Evolutionary conservation across 2,329 filamentous ascomycete species (phyloP), one percentile per base, ranked within the genome.

Genomic region (Arthrobotrys sinensis): DNA sequence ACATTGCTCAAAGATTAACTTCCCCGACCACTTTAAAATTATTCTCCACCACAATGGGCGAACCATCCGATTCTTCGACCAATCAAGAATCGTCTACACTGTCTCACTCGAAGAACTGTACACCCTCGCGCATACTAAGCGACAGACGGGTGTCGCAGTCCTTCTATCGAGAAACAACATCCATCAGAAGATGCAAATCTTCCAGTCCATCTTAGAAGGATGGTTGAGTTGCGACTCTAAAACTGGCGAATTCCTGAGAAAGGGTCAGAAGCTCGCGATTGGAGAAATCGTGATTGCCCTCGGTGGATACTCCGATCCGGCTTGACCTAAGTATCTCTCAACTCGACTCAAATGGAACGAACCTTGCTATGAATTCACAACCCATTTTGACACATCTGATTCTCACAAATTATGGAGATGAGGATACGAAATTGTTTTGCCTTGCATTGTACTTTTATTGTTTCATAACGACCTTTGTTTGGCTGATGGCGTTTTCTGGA

Each of bases 21-120:
- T 96, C 84, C 92, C 93, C 1, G 93, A 96, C 81, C 93, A 96
- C 83, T 95, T 93, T 76, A 96, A 96, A 85, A 89, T 96, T 68
- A 91, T 95, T 11, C 85, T 96, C 28, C 92, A 93, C 73, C 86
- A 91, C 0, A 89, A 91, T 34, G 92, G 91, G n/a, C 89, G 91
- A 75, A 92, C 92, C 0, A 90, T 91, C 1, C 86, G 89, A 80
- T 88, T 90, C 45, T 88, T 95, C 10, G 87, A 89, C 2, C 85
- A 87, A 34, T 90, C 89, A 1, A 90, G 91, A 70, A 88, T 89
- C n/a, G 89, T 93, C 63, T 89, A 90, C 57, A 88, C 92, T 80
- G 87, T 90, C n/a, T 91, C 91, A 3, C 87, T 92, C 16, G 90
- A 92, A 81, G 89, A 91, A 80, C 89, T 92, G 19, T 89, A 91